Base-by-base conservation (phyloP, 768 basidiomycete genomes). In the Paxillus rubicundulus region DNA sequence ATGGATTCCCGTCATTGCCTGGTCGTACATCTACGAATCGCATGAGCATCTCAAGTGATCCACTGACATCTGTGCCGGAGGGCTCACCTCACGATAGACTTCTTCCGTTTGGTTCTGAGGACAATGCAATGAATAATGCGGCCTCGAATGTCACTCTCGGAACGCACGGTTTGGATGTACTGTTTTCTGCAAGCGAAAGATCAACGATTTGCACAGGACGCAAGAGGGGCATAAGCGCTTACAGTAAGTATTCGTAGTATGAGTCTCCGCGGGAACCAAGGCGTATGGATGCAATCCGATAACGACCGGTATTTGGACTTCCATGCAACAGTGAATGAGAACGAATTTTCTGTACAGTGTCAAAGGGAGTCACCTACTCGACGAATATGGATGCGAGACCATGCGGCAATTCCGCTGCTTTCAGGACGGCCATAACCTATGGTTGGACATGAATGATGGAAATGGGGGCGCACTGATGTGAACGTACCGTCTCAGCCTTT, bases 211-310 rank as follows among this genome's bases (percentile, higher is more conserved):
- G 40, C 18, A 17, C 7, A 24, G 17, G 21, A 8, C 16, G 47
- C 28, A 14, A 39, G 45, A 47, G 13, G 21, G 43, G 9, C 16
- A 18, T 45, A 20, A 32, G 34, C 9, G 68, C 82, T 72, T 55
- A 89, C 87, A 94, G 63, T 14, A 93, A 70, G 64, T 95, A 93
- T 68, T 96, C 95, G 64, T 97, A 98, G 71, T 86, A 98, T 2
- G 91, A 93, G 67, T 98, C 95, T 28, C 87, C 95, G 39, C 93
- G 79, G 32, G 93, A 93, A 24, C 95, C 95, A 18, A 98, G 80
- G 12, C 94, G 84, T 56, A 98, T 89, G 16, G 87, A 81, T 12
- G 88, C 84, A 21, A 81, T 71, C 17, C 84, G 69, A 56, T 83
- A 86, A 48, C 69, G 72, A 17, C 85, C 84, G 40, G 64, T 72